Percentiles rank a stretch among this genome's conserved stretches.
Evolutionary conservation across 306 rosid genomes (phyloP).

Genomic region (Ormosia semicastrata): DNA sequence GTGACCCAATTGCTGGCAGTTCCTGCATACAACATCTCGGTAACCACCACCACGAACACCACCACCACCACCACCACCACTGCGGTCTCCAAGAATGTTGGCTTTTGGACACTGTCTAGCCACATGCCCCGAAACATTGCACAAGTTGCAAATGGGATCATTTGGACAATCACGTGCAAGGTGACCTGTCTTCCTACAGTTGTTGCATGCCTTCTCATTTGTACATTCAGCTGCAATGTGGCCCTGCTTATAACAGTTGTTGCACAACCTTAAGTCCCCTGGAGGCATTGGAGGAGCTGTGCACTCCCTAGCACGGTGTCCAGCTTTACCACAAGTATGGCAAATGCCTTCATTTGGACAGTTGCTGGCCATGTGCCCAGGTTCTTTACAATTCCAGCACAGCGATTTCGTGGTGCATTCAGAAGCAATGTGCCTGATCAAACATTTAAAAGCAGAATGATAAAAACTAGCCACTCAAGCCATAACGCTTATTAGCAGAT

Average conservation of each 20-base stretch:
- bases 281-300: slow-evolving; percentile 81
- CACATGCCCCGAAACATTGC: slow-evolving; percentile 95
- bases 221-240: slow-evolving; percentile 97
- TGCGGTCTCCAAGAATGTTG: slow-evolving; percentile 56
- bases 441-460: slow-evolving; percentile 7
- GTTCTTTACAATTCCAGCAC: slow-evolving; percentile 98
- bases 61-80: slow-evolving; percentile 45
- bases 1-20: slow-evolving; percentile 92
- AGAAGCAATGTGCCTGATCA: slow-evolving; percentile 87
- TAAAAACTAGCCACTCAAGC: background rate
- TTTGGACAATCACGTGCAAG: slow-evolving; percentile 98
- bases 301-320: slow-evolving; percentile 96
- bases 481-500: background rate
- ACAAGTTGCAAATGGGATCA: slow-evolving; percentile 87
- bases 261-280: slow-evolving; percentile 93
- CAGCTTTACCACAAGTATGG: slow-evolving; percentile 96
- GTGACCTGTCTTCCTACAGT: slow-evolving; percentile 96
- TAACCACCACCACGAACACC: slow-evolving; percentile 46
- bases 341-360: slow-evolving; percentile 97
- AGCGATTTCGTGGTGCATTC: slow-evolving; percentile 93
- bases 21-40: slow-evolving; percentile 83
- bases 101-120: slow-evolving; percentile 90
- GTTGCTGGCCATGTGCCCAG: slow-evolving; percentile 93
- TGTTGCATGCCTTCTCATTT: slow-evolving; percentile 97
- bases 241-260: slow-evolving; percentile 97